These are phyloP conservation scores for Quercus phellos DNA, from an alignment of 331 rosid genomes.

Conservation along the genomic window DNA sequence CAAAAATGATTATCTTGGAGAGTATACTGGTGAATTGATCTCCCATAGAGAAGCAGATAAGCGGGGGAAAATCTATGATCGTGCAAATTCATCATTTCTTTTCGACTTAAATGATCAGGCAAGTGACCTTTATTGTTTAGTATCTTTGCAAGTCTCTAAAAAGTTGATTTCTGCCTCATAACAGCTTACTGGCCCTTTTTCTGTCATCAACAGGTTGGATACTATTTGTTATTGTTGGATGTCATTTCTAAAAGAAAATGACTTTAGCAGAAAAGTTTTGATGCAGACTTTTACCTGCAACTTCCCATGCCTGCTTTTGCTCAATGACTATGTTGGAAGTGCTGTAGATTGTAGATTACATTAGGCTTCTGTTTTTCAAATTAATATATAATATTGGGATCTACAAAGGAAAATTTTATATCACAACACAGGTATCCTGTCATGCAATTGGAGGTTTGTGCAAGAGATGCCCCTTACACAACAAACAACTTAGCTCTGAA, in stretches of 20 bases:
- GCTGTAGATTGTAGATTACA: neutral
- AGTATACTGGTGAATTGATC: constrained; percentile 90
- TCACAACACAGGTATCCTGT: neutral
- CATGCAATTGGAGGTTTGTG: neutral
- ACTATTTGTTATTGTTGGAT: neutral
- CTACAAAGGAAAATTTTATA: neutral
- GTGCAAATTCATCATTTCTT: constrained; percentile 95
- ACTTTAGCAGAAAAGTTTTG: neutral
- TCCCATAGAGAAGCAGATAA: constrained; percentile 96
- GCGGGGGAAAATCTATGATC: constrained; percentile 97
- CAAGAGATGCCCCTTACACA: neutral
- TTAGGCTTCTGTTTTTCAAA: neutral
- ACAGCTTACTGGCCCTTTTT: neutral
- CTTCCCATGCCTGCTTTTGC: too few relatives aligned
- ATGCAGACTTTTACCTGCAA: neutral
- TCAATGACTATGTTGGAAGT: too few relatives aligned
- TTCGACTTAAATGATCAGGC: constrained; percentile 98
- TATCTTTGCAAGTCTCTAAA: neutral
- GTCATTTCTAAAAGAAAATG: neutral
- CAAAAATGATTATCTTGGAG: constrained; percentile 95
- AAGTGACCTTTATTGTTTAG: constrained; percentile 18
- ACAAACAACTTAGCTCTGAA: neutral
- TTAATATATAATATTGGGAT: neutral
- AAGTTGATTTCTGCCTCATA: neutral
- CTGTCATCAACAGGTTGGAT: neutral